Evolutionary conservation across 2,329 filamentous ascomycete genomes (phyloP), one percentile per base, ranked within the genome.

Genomic region (Zasmidium citrigriseum): DNA sequence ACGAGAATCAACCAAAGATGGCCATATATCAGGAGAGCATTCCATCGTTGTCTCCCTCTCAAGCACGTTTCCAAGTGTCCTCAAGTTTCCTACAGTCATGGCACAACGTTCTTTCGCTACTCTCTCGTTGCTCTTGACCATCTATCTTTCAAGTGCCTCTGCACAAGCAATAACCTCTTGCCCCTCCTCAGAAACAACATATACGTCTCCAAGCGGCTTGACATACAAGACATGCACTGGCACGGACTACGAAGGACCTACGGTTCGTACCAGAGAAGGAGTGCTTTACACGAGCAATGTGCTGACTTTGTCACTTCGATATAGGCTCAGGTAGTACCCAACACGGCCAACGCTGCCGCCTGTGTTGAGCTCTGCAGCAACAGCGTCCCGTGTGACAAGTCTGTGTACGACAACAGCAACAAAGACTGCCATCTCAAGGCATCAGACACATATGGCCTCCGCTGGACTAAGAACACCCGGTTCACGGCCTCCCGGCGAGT

Each of bases 371-470:
- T 49, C 11, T 56, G 54, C 46, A 34, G 18, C 18, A 44, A 23
- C 4, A 44, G 24, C 21, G 34, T 18, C 3, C 34, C 24, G 11
- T 51, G 54, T 23, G 9, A 50, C 21, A 49, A 56, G 29, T 34
- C 57, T n/a, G 60, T 62, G 21, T 62, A 59, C 34, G 57, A 60
- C 23, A 51, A 53, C 4, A 41, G 52, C 25, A 57, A 22, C 27
- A 41, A 16, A 4, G 50, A 50, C 14, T 62, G 60, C 41, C 51
- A 57, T n/a, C 41, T 62, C 25, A 62, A 60, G 54, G 57, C 22
- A 5, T 27, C 25, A 18, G 52, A 54, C 34, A 56, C 46, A 11
- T 24, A 24, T 18, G 34, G 46, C 18, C 47, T 57, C 24, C 41
- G 48, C 1, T 55, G 55, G 55, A 49, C 49, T 2, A 34, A 18